Base-by-base conservation (phyloP, 306 rosid genomes). In the Citrullus colocynthis region DNA sequence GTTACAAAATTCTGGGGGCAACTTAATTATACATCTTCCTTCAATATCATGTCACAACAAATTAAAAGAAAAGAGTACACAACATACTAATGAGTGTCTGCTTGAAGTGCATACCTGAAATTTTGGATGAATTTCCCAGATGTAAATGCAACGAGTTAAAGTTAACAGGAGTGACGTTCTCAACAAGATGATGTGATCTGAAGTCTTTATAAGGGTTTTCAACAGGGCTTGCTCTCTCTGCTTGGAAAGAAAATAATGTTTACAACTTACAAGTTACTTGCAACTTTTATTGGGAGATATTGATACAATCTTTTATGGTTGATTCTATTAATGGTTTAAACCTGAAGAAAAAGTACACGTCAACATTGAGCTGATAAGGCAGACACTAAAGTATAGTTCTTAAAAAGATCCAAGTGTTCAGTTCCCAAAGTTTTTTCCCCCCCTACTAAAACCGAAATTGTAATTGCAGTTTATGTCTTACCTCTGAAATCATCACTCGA, bases 401-500 rank as follows among this genome's bases (percentile, higher is more conserved):
- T 44, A 45, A 12, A 69, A 69, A 69, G 41, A 48, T 28, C 60
- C 41, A 49, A 60, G 5, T 55, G 4, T 75, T 75, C 64, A 37
- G 21, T 17, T 48, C 21, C 36, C 21, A 30, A 67, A 34, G 49
- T 20, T 65, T 21, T 41, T 24, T 77, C 7, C 48, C n/a, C 7
- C 48, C n/a, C 18, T 30, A 52, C n/a, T 32, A 34, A n/a, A 42
- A 76, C 28, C 0, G 9, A 58, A 64, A 82, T 58, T 55, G 66
- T 64, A 21, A 76, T 15, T 67, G 56, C 39, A 77, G 45, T 67
- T 51, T 63, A 32, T 20, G 37, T 79, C 52, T 78, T 79, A 88
- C 93, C 93, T 86, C 75, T 83, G 39, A 57, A 87, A 87, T 57
- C 14, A 63, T 81, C 78, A 32, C 64, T 70, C 8, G 81, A 74